Base-by-base conservation (phyloP, 1,139 yeast genomes). In the Yamadazyma trypodendri region DNA sequence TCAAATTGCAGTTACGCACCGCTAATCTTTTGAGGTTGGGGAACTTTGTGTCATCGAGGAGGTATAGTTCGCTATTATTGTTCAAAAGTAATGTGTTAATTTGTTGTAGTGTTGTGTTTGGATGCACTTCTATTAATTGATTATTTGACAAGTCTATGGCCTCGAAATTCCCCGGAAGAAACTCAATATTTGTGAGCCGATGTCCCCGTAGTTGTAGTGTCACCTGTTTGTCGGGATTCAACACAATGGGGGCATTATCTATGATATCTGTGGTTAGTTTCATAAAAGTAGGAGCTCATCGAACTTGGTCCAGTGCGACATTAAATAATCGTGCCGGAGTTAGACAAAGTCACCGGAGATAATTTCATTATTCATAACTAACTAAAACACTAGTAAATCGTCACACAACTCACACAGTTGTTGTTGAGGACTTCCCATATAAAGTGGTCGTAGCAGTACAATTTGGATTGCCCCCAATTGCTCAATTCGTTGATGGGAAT, bases 91-190 rank as follows among this genome's bases (percentile, higher is more conserved):
- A 60, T 2, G 49, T 42, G 10, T 32, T 6, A 3, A 87, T 68
- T 36, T 67, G 67, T 16, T 82, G 55, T 25, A 74, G 67, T 8
- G 47, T 36, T 33, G 79, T 56, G 38, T 72, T 71, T 6, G 75
- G 70, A 12, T 25, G 17, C 6, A 87, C 53, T 12, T 69, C 72
- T 2, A 74, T 60, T 14, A 86, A 60, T 27, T 75, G 81, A 56
- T 87, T 87, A 54, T 81, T 79, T 4, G 87, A 73, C 29, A 86
- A 58, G 56, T 87, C 95, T 6, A 86, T 63, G 15, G 77, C 75
- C 39, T 75, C 78, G 47, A 68, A 67, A 38, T 51, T 52, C 45
- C 65, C 61, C 28, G 56, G 55, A 10, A 70, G 60, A 18, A 54
- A 54, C 13, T 68, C 75, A 22, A 71, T 51, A 37, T 50, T 57